Conservation (phyloP, 2,329 filamentous ascomycete genomes). For the Cercospora berteroae region DNA sequence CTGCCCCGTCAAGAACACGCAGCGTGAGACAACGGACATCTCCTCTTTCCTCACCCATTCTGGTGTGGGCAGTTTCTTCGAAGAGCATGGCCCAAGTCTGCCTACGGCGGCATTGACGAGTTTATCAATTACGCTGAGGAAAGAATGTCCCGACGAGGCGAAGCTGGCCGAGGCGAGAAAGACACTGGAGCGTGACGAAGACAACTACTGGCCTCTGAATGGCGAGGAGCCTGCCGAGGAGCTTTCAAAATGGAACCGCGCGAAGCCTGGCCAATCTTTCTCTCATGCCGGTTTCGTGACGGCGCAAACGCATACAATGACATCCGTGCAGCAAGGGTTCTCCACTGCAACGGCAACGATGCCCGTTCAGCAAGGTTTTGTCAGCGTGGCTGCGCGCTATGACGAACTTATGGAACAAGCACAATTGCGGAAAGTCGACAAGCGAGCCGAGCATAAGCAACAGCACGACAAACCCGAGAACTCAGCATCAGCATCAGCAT, state of each 20-base stretch:
- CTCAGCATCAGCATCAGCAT: not conserved
- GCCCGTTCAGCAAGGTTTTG: slow-evolving; percentile 32
- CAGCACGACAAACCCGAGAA: slow-evolving; percentile 6
- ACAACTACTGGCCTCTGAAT: slow-evolving; percentile 66
- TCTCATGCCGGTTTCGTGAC: slow-evolving; percentile 18
- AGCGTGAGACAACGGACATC: slow-evolving; percentile 60
- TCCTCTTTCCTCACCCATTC: slow-evolving; percentile 68
- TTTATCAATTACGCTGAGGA: slow-evolving; percentile 68
- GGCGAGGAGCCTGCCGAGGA: slow-evolving; percentile 50
- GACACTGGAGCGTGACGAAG: slow-evolving; percentile 58
- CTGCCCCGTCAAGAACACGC: slow-evolving; percentile 67
- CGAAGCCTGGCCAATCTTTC: slow-evolving; percentile 9
- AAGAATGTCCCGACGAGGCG: slow-evolving; percentile 58
- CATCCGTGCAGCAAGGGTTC: slow-evolving; percentile 33
- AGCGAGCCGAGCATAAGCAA: slow-evolving; percentile 28
- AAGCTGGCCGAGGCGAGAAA: slow-evolving; percentile 52
- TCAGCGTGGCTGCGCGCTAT: slow-evolving; percentile 41
- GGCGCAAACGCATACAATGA: slow-evolving; percentile 20
- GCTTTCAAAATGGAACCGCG: slow-evolving; percentile 40
- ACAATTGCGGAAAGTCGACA: slow-evolving; percentile 31
- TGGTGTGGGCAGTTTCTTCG: slow-evolving; percentile 54
- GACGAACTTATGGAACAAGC: slow-evolving; percentile 42
- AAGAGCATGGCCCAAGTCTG: slow-evolving; percentile 67
- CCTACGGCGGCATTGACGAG: slow-evolving; percentile 60
- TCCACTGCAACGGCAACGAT: slow-evolving; percentile 33